Conservation (phyloP, 345 rosid genomes). For the Hevea brasiliensis region DNA sequence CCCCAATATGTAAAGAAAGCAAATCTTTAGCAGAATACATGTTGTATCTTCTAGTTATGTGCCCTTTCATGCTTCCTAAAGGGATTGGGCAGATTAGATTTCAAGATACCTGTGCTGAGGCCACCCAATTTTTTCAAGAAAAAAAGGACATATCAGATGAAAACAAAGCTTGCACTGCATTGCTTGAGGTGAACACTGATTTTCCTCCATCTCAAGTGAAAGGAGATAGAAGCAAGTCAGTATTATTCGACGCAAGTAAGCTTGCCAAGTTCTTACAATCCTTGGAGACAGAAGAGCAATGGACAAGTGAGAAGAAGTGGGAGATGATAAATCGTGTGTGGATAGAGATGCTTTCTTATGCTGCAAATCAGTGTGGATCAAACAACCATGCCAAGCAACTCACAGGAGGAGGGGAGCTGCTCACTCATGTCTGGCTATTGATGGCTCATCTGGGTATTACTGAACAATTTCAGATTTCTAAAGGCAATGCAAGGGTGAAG, state of each 20-base stretch:
- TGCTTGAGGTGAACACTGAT: constrained; percentile 25
- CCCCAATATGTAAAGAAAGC: constrained; percentile 15
- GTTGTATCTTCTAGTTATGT: constrained; percentile 32
- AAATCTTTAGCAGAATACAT: too few species aligned
- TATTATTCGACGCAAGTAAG: constrained; percentile 35
- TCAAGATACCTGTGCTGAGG: too few species aligned
- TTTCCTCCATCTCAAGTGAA: constrained; percentile 28
- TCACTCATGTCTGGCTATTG: constrained; percentile 19
- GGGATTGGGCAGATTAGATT: constrained; percentile 35
- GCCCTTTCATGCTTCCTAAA: constrained; percentile 25
- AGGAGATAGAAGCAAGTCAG: constrained; percentile 46
- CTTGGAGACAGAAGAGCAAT: too few species aligned
- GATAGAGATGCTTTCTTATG: constrained; percentile 24
- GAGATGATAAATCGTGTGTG: constrained; percentile 11
- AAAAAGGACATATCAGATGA: background rate
- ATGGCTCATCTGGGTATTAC: constrained; percentile 23
- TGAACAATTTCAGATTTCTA: constrained; percentile 6
- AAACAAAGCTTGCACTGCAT: constrained; percentile 19
- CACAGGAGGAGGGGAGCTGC: constrained; percentile 24
- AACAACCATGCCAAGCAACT: too few species aligned
- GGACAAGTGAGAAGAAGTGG: constrained; percentile 17
- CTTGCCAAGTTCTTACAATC: constrained; percentile 35
- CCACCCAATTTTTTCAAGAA: background rate
- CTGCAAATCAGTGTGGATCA: constrained; percentile 13
- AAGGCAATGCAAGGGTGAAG: constrained; percentile 7